Evolutionary conservation across 129 eudicot genomes (phyloP), one percentile per base, ranked within the genome.

Genomic region (Apium graveolens): DNA sequence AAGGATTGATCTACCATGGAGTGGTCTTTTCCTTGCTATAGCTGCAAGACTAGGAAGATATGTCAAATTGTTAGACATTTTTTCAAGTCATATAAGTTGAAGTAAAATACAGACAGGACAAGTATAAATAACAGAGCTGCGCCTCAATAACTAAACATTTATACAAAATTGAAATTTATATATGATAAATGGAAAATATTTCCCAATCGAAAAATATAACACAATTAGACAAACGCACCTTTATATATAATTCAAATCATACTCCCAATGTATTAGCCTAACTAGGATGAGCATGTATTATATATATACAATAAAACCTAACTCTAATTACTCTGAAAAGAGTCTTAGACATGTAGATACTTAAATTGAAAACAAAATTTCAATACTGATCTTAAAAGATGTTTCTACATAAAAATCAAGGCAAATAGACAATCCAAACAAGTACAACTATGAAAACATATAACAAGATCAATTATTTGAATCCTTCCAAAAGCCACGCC

Each of bases 1-100:
- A 18, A 88, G 84, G 73, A 92, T 86, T 17, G 86, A 74, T 73
- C 78, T 80, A 85, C 83, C 92, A 68, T 79, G 89, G 42, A 70
- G 76, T 75, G 86, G 91, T 85, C 96, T 85, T 88, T 89, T 92
- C 80, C 97, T 85, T 73, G 89, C 97, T 51, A 92, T 96, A 48
- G 86, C 85, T 79, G 92, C 97, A 77, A 96, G 90, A 89, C 99
- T 96, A 96, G 77, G 86, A 84, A 63, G 4, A 79, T 53, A 73
- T 62, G 35, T 10, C 34, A 68, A 51, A 74, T 11, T 17, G 32
- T 85, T 82, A 82, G 79, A 71, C 16, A 16, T 70, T 24, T 73
- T 26, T 5, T 24, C 18, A 42, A 24, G 51, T 43, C 57, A 73
- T 4, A 43, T 13, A 42, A 21, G 12, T 44, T 3, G n/a, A 42